Evolutionary conservation across 2,329 filamentous ascomycete species (phyloP), one percentile per base, ranked within the genome.

Genomic region (Paecilomyces fulvus): DNA sequence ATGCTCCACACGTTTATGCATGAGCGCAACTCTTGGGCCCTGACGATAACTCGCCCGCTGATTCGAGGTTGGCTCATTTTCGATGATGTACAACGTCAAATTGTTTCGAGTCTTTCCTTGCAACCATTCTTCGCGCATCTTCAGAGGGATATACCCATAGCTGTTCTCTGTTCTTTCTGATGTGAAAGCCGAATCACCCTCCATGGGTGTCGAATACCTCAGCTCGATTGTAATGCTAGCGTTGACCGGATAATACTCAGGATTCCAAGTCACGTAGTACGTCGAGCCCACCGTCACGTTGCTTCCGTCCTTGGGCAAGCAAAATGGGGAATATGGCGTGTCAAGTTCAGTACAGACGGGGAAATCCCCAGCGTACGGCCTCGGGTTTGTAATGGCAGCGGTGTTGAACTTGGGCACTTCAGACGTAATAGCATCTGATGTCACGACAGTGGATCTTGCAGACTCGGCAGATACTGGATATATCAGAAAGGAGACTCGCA

Each of bases 71-170:
- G 64, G 59, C 30, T 67, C 63, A 37, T 67, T 65, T 51, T 68
- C 64, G 30, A 73, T 62, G 25, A 75, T 69, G 52, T 69, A 69
- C 28, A 73, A 59, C 7, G 73, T 71, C 49, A 77, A 61, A 49
- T 72, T 71, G 59, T 74, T 75, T 37, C 63, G 62, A 7, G 61
- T 31, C 51, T 70, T 66, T 5, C 56, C 71, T 55, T 74, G 71
- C 43, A 75, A 65, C 74, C 73, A 76, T n/a, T 65, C 65, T 53
- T 72, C 66, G 25, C 68, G 62, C 67, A 74, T 75, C 12, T 64
- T 63, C 9, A 78, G 59, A 1, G 67, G 61, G n/a, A 71, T 64
- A 57, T 70, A 73, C 51, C 75, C 74, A 58, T 71, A 67, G 33
- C 65, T 67, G 59, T 75, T 76, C 25, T 66, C 62, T 2, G 65